Conservation (phyloP, 805 yeast genomes). For the Ogataea siamensis region DNA sequence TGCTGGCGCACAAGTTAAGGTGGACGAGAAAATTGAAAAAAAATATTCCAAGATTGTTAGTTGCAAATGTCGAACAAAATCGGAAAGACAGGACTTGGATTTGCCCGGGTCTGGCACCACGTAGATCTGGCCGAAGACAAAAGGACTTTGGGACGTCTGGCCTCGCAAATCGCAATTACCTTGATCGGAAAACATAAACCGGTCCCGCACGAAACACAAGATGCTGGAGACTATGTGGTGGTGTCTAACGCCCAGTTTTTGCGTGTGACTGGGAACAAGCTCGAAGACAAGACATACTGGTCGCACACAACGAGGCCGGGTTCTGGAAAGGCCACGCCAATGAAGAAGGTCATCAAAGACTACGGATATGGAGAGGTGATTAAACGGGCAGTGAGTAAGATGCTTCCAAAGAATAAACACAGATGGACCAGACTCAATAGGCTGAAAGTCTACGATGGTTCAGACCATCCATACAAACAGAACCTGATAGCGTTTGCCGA, state of each 20-base stretch:
- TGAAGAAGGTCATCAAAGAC: conserved; percentile 71
- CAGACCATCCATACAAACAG: conserved; percentile 80
- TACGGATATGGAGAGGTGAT: conserved; percentile 88
- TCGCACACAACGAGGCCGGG: conserved; percentile 91
- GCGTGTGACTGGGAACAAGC: conserved; percentile 81
- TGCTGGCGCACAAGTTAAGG: conserved; percentile 1
- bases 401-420: conserved; percentile 90
- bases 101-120: conserved; percentile 93
- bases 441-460: conserved; percentile 82
- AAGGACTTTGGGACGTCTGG: conserved; percentile 89
- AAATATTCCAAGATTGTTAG: neutral
- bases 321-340: conserved; percentile 74
- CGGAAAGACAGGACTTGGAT: conserved; percentile 42
- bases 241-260: conserved; percentile 87
- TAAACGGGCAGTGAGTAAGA: conserved; percentile 86
- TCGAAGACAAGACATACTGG: conserved; percentile 80
- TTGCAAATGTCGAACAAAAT: conserved; percentile 47
- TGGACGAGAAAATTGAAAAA: conserved; percentile 7
- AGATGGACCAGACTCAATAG: conserved; percentile 79
- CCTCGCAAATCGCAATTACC: conserved; percentile 81
- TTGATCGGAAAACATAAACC: conserved; percentile 99
- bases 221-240: conserved; percentile 95
- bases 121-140: conserved; percentile 83
- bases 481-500: conserved; percentile 86
- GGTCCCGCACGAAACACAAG: conserved; percentile 70